Base-by-base conservation (phyloP, 768 basidiomycete species). In the Cubamyces lactineus region DNA sequence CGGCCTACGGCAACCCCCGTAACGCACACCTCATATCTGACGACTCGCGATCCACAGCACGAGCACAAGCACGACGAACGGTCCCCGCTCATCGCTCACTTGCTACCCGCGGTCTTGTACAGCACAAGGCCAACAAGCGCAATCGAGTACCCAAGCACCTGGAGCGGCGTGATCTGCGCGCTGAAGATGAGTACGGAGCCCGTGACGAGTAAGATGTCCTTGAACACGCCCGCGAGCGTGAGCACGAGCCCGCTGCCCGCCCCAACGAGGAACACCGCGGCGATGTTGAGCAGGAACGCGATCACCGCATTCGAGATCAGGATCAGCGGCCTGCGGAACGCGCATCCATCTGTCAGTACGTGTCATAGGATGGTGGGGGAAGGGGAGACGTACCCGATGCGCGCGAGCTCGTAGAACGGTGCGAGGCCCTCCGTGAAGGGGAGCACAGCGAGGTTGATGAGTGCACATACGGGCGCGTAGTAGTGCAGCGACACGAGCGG, bases 401-500 rank as follows among this genome's bases (percentile, higher is more conserved):
- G 76, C 24, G 77, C 75, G 46, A 94, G 76, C 49, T 86, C 88
- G 66, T 84, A 84, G 79, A 98, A 93, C 0, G 96, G 96, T 8
- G 82, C 89, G 13, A 91, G 76, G 1, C 96, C 94, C 74, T 98
- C 96, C 0, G 93, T 96, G 79, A 98, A 92, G 7, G 95, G 94
- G 19, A 98, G 76, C 64, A 96, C 80, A 56, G 84, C 72, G 23
- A 94, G 83, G 74, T 97, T 98, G 79, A 98, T 91, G 62, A 80
- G 73, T 0, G 96, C 94, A 74, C 96, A 98, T 53, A 98, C 92
- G 15, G 95, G 95, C 11, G 96, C 95, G 72, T 95, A 97, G 79
- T 96, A 98, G 79, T 98, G 92, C 53, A 98, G 76, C 6, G 95
- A 97, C 21, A 94, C 92, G 6, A 98, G 84, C 0, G 96, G 96